These are phyloP conservation scores for Daucus carota DNA, from an alignment of 129 eudicot species.

Conservation along the genomic window DH1_v3.0 NC_030389.2:972001-972500, in stretches of 20 bases:
- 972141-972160: not conserved
- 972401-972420: constrained; percentile 25
- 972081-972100: not conserved
- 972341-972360: constrained; percentile 16
- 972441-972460: constrained; percentile 21
- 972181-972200: constrained; percentile 19
- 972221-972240: constrained; percentile 26
- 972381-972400: constrained; percentile 15
- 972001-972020: constrained; percentile 39
- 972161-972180: constrained; percentile 15
- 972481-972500: not conserved
- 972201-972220: constrained; percentile 23
- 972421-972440: constrained; percentile 30
- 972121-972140: not conserved
- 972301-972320: constrained; percentile 28
- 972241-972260: constrained; percentile 26
- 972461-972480: constrained; percentile 18
- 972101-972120: constrained; percentile 5
- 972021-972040: constrained; percentile 21
- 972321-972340: not conserved
- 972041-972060: not conserved
- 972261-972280: constrained; percentile 20
- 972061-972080: not conserved
- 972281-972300: constrained; percentile 24
- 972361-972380: constrained; percentile 12